Base-by-base conservation (phyloP, 2,329 filamentous ascomycete genomes). In the Trichophyton verrucosum region DNA sequence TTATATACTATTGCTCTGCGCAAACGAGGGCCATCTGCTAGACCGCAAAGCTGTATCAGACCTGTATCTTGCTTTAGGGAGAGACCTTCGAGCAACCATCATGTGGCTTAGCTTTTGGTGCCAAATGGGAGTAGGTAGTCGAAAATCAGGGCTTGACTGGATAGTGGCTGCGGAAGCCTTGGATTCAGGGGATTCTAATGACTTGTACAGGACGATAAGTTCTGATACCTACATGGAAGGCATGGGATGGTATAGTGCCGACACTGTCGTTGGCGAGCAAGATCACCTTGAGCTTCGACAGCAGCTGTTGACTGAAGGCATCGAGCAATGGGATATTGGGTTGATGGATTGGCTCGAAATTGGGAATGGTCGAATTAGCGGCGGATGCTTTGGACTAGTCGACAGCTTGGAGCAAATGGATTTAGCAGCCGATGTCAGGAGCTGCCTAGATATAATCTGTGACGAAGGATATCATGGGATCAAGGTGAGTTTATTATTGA, bases 71-170 rank as follows among this genome's bases (percentile, higher is more conserved):
- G 83, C 83, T 13, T 86, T 88, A 59, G 72, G 80, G 1, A 75
- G 80, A 30, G 94, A 99, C 70, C 76, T 99, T 11, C 85, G 94
- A 60, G 89, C 86, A 22, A 86, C 87, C 1, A 83, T 99, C 57
- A 85, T 82, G 61, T 91, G 97, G 63, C 80, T 99, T 30, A 86
- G 95, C 70, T 94, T 95, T 70, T 99, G 92, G 92, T 99, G 95
- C 71, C 94, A 99, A 71, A 91, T 97, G 74, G 90, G 87, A 0
- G 84, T 99, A 8, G 95, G 94, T 3, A 94, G 96, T 70, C 80
- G 84, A n/a, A 88, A 88, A 66, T 88, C 88, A 20, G 92, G 94
- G 0, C 82, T 95, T 51, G 88, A 92, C 67, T 99, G 95, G 92
- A 89, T 95, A 67, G 85, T 87, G 66, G 83, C 86, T 56, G 81